Evolutionary conservation across 495 filamentous ascomycete genomes (phyloP), one percentile per base, ranked within the genome.

Genomic region (Jackrogersella multiformis): DNA sequence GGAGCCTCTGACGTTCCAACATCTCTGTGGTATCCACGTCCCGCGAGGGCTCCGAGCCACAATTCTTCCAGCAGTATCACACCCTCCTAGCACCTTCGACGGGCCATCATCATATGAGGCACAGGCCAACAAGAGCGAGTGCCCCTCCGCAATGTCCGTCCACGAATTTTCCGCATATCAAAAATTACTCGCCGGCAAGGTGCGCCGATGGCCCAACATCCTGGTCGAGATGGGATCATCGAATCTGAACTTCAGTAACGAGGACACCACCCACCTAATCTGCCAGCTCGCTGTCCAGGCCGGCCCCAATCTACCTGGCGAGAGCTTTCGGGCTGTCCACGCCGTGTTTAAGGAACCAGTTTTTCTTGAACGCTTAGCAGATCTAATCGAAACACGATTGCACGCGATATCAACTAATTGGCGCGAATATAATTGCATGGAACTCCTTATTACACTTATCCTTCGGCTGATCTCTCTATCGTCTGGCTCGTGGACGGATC

Each of bases 41-140:
- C 79, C 79, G 0, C 38, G 32, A 59, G 6, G 69, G 64, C 15
- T 77, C 77, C 34, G 64, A 53, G 8, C 32, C 30, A 4, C 73
- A 71, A 2, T 73, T 64, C 24, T 64, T 5, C 56, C 41, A 16
- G 10, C 4, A 8, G 39, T 20, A 28, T 9, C 58, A 7, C 69
- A 73, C 38, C 70, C 71, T 16, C 61, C 65, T 5, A 48, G 63
- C n/a, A 63, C 61, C 1, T 26, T 64, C 0, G 69, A 80, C 18
- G 81, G 80, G 5, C 84, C 79, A 20, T 82, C 83, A 6, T 87
- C 82, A 24, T 84, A 88, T 72, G 74, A 87, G 52, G 70, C 84
- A 2, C 77, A 89, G 30, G 87, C 85, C 0, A 84, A 76, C 23
- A 82, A 87, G 48, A 78, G 70, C 0, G 73, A 75, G 20, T 86